Evolutionary conservation across 768 basidiomycete species (phyloP), one percentile per base, ranked within the genome.

Genomic region (Tricholoma sp.): DNA sequence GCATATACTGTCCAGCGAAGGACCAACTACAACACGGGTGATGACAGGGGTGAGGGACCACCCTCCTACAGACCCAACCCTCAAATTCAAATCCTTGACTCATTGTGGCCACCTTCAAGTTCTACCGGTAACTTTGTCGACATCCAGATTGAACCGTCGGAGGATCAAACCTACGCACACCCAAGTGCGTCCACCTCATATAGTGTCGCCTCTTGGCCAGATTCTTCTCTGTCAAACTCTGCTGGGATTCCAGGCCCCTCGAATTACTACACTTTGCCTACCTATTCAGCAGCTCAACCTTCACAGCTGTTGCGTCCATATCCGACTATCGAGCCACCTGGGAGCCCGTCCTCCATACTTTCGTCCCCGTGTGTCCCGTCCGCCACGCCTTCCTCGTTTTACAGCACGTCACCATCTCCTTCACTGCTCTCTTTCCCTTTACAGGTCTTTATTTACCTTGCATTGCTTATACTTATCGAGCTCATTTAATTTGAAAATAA

Each of bases 111-210:
- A 17, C n/a, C 47, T 9, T 24, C 24, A 24, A n/a, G 32, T 12
- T 45, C 44, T 49, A 15, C 47, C 5, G 17, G 17, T 31, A 31
- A 49, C 29, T 49, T 29, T n/a, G 47, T 49, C 15, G 29, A 49
- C 15, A 49, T 49, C 29, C 47, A 17, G n/a, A 49, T 49, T 7
- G 47, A 49, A 49, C 31, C 28, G 3, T 8, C 47, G 11, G 47
- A 49, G 32, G 47, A 49, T 49, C 31, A 49, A 32, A 31, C 47
- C 8, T 49, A 49, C 17, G 17, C 49, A 15, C 52, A 44, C 15
- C 11, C 17, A 31, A 41, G 15, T 37, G 28, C 50, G n/a, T 48
- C 55, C n/a, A 33, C 60, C 20, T 17, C n/a, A 13, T 56, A 63
- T 36, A 18, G 28, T 51, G 6, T 49, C 28, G 7, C 31, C 13